These are phyloP conservation scores for Noccaea caerulescens DNA, from an alignment of 345 rosid species.

Conservation along the genomic window DNA sequence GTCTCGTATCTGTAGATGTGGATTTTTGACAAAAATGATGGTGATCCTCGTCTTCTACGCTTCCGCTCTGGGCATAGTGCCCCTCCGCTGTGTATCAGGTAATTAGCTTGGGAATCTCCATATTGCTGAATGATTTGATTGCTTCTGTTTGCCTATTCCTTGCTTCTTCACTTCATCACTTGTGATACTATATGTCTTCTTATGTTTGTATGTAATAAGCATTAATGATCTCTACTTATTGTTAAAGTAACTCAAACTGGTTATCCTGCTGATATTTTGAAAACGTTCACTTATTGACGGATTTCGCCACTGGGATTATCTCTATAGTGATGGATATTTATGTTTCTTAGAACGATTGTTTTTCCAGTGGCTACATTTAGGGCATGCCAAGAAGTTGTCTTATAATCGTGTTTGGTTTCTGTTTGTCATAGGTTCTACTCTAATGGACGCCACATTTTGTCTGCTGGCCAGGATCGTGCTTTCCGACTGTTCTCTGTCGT, in stretches of 20 bases:
- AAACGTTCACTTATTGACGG: not conserved
- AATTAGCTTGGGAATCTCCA: constrained; percentile 23
- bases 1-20: constrained; percentile 63
- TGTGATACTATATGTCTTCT: not conserved
- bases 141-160: constrained; percentile 10
- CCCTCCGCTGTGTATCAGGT: constrained; percentile 96
- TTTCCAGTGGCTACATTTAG: not conserved
- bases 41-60: constrained; percentile 92
- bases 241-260: constrained; percentile 14
- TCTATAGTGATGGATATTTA: constrained; percentile 1
- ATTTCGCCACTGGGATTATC: constrained; percentile 14
- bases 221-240: constrained; percentile 7
- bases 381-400: constrained; percentile 17
- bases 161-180: constrained; percentile 1
- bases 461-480: constrained; percentile 98
- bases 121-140: constrained; percentile 25
- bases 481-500: constrained; percentile 91
- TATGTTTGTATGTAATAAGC: not conserved
- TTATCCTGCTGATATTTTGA: not conserved
- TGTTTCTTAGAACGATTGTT: constrained; percentile 9
- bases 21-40: constrained; percentile 95
- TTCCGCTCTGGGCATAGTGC: constrained; percentile 99
- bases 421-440: constrained; percentile 78
- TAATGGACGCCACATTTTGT: constrained; percentile 94
- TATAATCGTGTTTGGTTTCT: constrained; percentile 27